Evolutionary conservation across 1,284 basidiomycete genomes (phyloP), one percentile per base, ranked within the genome.

Genomic region (Cutaneotrichosporon cutaneum): DNA sequence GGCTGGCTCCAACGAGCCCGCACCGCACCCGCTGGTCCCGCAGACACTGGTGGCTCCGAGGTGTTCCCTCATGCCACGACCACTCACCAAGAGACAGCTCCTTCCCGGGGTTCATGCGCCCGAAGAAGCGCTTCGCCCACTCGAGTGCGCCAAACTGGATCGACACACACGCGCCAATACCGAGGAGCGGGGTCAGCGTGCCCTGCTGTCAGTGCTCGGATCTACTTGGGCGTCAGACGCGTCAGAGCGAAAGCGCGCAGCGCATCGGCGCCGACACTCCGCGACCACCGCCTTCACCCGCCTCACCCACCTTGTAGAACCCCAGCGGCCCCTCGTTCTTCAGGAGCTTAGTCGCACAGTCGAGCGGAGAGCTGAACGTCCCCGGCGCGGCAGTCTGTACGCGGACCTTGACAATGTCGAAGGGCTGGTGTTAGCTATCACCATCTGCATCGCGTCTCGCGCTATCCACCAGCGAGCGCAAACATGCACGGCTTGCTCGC

Each of bases 61-160:
- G n/a, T n/a, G n/a, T n/a, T n/a, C n/a, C n/a, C n/a, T n/a, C n/a
- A n/a, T n/a, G n/a, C n/a, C n/a, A n/a, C n/a, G n/a, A n/a, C n/a
- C n/a, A n/a, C n/a, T n/a, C n/a, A n/a, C n/a, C n/a, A 4, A 75
- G 61, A 59, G 66, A 69, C 22, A 77, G 60, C 42, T 72, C 71
- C 44, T 69, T 54, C 14, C 70, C 72, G 10, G 56, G 55, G 35
- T 70, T 67, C 42, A 67, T 42, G 10, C 48, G 53, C 18, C 58
- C 53, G 71, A 97, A 95, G 65, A 83, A 82, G n/a, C 94, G 87
- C 78, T 99, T 99, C 48, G 88, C 84, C 68, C 87, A 89, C 80
- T 96, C 94, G 60, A 98, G 84, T 26, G 88, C 93, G 58, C 88
- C 94, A 74, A 99, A 99, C 77, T 99, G 95, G 73, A 99, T 94